Conservation (phyloP, 129 eudicot species). For the Gnaphalium uliginosum region DNA sequence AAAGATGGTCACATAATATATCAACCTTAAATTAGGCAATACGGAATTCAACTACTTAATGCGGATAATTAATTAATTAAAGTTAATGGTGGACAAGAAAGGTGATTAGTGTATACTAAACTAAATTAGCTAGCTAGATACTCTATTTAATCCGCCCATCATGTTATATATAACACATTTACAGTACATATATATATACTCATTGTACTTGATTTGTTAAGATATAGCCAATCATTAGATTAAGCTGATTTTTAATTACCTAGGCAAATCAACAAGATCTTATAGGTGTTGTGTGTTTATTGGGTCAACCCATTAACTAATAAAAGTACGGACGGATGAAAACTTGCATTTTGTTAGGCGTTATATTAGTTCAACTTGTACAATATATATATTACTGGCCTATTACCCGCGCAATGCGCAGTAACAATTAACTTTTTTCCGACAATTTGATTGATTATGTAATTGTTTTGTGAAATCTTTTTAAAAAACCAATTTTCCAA, state of each 20-base stretch:
- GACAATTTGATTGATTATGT: too few relatives aligned
- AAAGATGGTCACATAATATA: too few relatives aligned
- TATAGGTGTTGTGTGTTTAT: not conserved
- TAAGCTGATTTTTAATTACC: not conserved
- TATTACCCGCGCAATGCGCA: too few relatives aligned
- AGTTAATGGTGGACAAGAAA: not conserved
- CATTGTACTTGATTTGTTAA: not conserved
- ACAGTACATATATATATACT: not conserved
- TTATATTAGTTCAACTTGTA: too few relatives aligned
- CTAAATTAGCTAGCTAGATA: not conserved
- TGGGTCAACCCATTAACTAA: not conserved
- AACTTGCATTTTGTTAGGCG: too few relatives aligned
- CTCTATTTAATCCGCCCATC: not conserved
- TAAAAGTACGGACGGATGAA: too few relatives aligned
- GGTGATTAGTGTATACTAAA: not conserved
- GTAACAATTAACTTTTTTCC: too few relatives aligned
- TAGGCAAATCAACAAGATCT: slow-evolving; percentile 1
- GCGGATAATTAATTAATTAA: not conserved
- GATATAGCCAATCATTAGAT: not conserved
- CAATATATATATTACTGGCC: too few relatives aligned
- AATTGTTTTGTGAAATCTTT: too few relatives aligned
- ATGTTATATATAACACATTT: not conserved
- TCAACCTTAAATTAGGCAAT: not conserved
- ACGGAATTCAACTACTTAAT: not conserved
- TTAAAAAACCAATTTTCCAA: too few relatives aligned